phyloP scores from a whole-genome alignment of 2,329 filamentous ascomycete species.

The Trichothecium roseum region DNA sequence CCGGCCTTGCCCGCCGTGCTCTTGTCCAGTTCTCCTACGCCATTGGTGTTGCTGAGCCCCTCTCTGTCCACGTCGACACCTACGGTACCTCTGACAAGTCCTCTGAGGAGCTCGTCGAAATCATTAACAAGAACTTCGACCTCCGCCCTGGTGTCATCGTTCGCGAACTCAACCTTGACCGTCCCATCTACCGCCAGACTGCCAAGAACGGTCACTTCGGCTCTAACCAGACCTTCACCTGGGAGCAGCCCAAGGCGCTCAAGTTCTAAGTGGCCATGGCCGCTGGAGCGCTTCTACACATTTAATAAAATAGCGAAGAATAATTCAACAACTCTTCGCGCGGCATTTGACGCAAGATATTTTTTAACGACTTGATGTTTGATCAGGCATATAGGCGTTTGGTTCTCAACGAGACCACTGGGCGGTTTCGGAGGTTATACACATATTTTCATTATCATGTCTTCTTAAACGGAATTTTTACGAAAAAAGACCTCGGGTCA shows the following conservation, averaged over 20 bases:
- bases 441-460: conserved; percentile 15
- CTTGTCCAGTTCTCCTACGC: conserved; percentile 98
- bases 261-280: conserved; percentile 57
- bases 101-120: conserved; percentile 87
- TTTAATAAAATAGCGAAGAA: conserved; percentile 15
- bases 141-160: conserved; percentile 97
- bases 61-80: conserved; percentile 94
- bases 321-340: conserved; percentile 30
- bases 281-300: not conserved
- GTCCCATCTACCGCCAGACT: conserved; percentile 96
- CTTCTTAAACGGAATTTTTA: conserved; percentile 6
- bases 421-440: conserved; percentile 23
- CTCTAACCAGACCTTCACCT: conserved; percentile 93
- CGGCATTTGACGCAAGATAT: conserved; percentile 18
- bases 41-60: conserved; percentile 96
- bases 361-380: conserved; percentile 28
- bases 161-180: conserved; percentile 87
- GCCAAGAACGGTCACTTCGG: conserved; percentile 99
- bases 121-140: conserved; percentile 95
- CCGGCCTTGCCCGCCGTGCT: conserved; percentile 80
- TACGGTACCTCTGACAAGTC: conserved; percentile 89
- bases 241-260: conserved; percentile 96
- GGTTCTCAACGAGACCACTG: conserved; percentile 36
- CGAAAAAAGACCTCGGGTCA: not conserved
- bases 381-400: conserved; percentile 30